These are phyloP conservation scores for Claviceps pusilla DNA, from an alignment of 2,329 filamentous ascomycete genomes.

Conservation along the genomic window DNA sequence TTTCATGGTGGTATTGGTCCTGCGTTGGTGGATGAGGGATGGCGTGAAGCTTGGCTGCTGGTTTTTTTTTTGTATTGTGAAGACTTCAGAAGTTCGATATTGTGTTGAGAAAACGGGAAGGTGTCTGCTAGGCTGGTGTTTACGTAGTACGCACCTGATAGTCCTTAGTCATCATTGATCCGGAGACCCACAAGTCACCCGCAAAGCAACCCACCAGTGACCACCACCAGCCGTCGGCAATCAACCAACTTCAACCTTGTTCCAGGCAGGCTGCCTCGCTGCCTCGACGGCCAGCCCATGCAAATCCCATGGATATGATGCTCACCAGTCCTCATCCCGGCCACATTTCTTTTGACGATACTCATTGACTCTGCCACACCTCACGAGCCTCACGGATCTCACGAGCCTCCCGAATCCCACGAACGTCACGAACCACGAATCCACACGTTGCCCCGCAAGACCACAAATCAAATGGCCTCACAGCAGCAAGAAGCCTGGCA, in stretches of 20 bases:
- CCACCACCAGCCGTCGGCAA: too few species aligned
- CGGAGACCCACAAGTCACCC: not conserved
- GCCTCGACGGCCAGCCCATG: not conserved
- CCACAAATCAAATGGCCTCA: constrained; percentile 8
- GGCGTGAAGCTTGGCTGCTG: not conserved
- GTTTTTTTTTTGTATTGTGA: too few species aligned
- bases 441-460: not conserved
- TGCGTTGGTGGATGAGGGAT: not conserved
- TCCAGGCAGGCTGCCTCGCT: not conserved
- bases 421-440: not conserved
- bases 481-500: constrained; percentile 19
- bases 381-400: too few species aligned
- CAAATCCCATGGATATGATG: not conserved
- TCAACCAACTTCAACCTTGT: not conserved
- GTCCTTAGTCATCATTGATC: not conserved
- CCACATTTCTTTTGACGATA: not conserved
- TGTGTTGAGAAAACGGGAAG: too few species aligned
- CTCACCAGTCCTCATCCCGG: not conserved
- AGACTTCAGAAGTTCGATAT: too few species aligned
- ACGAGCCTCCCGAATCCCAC: too few species aligned
- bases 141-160: too few species aligned
- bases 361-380: not conserved
- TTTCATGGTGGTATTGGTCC: not conserved
- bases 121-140: too few species aligned
- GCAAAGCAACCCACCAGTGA: too few species aligned